Evolutionary conservation across 495 filamentous ascomycete species (phyloP).

Genomic region (Annulohypoxylon stygium): DNA sequence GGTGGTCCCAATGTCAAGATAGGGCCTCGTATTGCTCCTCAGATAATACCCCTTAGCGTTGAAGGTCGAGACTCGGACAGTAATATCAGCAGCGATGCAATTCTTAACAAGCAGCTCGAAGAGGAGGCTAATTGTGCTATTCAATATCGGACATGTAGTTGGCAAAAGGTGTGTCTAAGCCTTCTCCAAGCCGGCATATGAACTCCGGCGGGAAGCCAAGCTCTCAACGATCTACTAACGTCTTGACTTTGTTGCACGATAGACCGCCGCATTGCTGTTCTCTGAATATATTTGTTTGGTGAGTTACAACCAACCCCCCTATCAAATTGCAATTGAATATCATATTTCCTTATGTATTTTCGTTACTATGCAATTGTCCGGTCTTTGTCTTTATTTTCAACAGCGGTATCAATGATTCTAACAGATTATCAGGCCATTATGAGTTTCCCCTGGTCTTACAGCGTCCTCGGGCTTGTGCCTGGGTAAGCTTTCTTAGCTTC

Average conservation of each 20-base stretch:
- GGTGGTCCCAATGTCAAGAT: conserved; percentile 53
- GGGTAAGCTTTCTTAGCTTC: conserved; percentile 60
- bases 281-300: conserved; percentile 90
- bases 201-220: conserved; percentile 27
- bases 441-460: conserved; percentile 93
- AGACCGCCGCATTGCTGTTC: conserved; percentile 89
- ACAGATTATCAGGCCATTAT: conserved; percentile 75
- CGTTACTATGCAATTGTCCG: neutral
- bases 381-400: neutral
- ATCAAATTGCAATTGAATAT: neutral
- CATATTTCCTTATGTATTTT: neutral
- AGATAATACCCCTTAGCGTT: conserved; percentile 51
- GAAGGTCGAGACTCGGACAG: conserved; percentile 54
- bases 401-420: conserved; percentile 18
- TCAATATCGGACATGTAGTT: conserved; percentile 90
- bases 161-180: conserved; percentile 77
- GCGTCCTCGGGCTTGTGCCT: conserved; percentile 85
- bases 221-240: conserved; percentile 21
- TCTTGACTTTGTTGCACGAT: conserved; percentile 13
- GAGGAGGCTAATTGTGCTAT: conserved; percentile 82
- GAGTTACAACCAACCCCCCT: conserved; percentile 23
- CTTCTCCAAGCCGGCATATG: conserved; percentile 51
- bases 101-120: conserved; percentile 79
- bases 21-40: conserved; percentile 61
- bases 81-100: conserved; percentile 58